Percentiles rank a stretch among this genome's conserved stretches.
Evolutionary conservation across 768 basidiomycete genomes (phyloP).

Genomic region (Boletus sp.): DNA sequence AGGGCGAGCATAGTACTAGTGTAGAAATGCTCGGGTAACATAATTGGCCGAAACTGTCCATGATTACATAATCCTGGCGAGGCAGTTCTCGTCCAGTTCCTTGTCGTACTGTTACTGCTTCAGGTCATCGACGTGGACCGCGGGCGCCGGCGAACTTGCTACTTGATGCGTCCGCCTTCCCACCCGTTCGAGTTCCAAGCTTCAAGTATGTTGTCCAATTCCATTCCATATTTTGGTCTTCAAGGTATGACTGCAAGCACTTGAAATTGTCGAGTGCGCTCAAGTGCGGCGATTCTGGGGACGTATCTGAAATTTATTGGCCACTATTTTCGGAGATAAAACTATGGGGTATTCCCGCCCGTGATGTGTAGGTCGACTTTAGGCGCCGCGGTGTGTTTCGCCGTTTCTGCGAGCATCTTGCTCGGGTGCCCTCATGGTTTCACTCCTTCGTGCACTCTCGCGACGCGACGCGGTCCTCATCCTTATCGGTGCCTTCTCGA

Average conservation of each 20-base stretch:
- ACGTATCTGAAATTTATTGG: background rate
- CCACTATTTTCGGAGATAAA: constrained; percentile 1
- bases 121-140: too few relatives aligned
- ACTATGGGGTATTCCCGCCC: background rate
- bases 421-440: constrained; percentile 26
- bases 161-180: background rate
- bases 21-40: too few relatives aligned
- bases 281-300: background rate
- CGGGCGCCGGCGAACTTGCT: background rate
- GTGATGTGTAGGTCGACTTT: background rate
- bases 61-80: constrained; percentile 2
- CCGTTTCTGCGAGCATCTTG: background rate
- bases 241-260: background rate
- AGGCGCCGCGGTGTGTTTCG: background rate
- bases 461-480: constrained; percentile 59
- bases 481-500: constrained; percentile 52
- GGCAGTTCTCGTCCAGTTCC: too few relatives aligned
- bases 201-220: background rate
- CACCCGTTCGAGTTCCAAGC: too few relatives aligned
- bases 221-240: background rate
- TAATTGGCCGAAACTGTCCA: too few relatives aligned
- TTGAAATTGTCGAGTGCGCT: background rate
- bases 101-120: too few relatives aligned
- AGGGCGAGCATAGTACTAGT: constrained; percentile 13
- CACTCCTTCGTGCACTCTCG: constrained; percentile 42